These are phyloP conservation scores for Penicillium egyptiacum DNA, from an alignment of 495 filamentous ascomycete species.

Conservation along the genomic window DNA sequence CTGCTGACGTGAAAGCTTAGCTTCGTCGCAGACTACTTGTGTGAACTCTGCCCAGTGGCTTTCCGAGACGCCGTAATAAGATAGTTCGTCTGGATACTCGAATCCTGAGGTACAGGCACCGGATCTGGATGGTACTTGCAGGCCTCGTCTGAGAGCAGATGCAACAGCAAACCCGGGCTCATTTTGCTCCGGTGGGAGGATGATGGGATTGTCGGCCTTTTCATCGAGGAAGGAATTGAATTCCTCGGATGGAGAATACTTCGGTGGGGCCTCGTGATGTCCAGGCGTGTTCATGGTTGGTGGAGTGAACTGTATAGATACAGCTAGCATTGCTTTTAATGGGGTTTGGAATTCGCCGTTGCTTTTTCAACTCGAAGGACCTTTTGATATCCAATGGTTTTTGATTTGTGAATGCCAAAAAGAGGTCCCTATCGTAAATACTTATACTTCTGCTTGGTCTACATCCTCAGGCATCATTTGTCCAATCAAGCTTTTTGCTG, in stretches of 20 bases:
- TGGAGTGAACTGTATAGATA: conserved; percentile 2
- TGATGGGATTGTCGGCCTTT: conserved; percentile 6
- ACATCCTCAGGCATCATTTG: conserved; percentile 1
- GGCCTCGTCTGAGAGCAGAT: conserved; percentile 27
- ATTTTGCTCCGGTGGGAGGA: conserved; percentile 13
- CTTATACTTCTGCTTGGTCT: not conserved
- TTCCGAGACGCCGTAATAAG: conserved; percentile 20
- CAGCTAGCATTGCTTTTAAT: not conserved
- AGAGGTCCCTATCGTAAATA: not conserved
- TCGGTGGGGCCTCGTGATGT: conserved; percentile 9
- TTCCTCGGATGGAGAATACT: conserved; percentile 12
- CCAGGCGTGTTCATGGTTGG: conserved; percentile 4
- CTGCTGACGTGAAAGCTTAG: conserved; percentile 34
- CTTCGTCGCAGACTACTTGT: conserved; percentile 28
- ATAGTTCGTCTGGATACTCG: conserved; percentile 31
- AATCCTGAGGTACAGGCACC: conserved; percentile 34
- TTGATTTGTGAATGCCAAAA: not conserved
- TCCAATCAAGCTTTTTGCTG: not conserved
- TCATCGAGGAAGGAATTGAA: conserved; percentile 6
- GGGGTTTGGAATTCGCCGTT: not conserved
- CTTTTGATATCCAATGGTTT: not conserved
- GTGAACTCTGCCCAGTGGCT: conserved; percentile 37
- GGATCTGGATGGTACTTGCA: conserved; percentile 38
- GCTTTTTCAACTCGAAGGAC: not conserved
- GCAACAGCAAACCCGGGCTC: conserved; percentile 25